Percentiles rank a stretch among this genome's conserved stretches.
These are phyloP conservation scores for Flaveria brownii DNA, from an alignment of 129 eudicot species.

Conservation along the genomic window DNA sequence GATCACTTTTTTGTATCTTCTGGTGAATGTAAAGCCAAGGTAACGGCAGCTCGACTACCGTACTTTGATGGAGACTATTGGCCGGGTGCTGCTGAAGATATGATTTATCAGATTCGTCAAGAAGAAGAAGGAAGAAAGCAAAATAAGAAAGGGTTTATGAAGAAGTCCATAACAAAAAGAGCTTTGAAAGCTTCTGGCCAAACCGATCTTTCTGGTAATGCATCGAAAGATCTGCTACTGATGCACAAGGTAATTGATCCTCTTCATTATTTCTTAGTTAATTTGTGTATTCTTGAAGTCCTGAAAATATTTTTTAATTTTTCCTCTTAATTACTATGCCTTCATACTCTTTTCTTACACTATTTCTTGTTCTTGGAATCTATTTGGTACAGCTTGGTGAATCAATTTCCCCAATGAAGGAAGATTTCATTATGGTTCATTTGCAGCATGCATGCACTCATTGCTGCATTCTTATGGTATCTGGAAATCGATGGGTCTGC, in stretches of 20 bases:
- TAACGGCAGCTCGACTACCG: constrained; percentile 92
- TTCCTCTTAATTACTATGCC: neutral
- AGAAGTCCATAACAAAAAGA: constrained; percentile 70
- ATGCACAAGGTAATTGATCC: constrained; percentile 77
- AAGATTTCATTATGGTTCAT: constrained; percentile 98
- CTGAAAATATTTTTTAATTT: neutral
- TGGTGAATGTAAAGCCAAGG: constrained; percentile 93
- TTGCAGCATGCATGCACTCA: constrained; percentile 90
- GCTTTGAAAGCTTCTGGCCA: constrained; percentile 84
- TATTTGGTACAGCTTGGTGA: constrained; percentile 73
- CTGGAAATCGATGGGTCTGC: constrained; percentile 91
- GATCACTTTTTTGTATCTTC: constrained; percentile 77
- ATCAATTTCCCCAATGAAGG: constrained; percentile 86
- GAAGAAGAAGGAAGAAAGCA: constrained; percentile 82
- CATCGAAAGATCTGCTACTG: constrained; percentile 80
- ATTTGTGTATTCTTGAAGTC: neutral
- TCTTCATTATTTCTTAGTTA: neutral
- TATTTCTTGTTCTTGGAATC: constrained; percentile 3
- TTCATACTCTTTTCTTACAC: neutral
- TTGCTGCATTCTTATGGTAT: constrained; percentile 82
- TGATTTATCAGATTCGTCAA: constrained; percentile 71
- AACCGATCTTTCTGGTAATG: constrained; percentile 83
- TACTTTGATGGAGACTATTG: constrained; percentile 97
- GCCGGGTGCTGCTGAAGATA: constrained; percentile 99
- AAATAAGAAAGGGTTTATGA: constrained; percentile 61